Base-by-base conservation (phyloP, 2,329 filamentous ascomycete species). In the Neurospora sp. region DNA sequence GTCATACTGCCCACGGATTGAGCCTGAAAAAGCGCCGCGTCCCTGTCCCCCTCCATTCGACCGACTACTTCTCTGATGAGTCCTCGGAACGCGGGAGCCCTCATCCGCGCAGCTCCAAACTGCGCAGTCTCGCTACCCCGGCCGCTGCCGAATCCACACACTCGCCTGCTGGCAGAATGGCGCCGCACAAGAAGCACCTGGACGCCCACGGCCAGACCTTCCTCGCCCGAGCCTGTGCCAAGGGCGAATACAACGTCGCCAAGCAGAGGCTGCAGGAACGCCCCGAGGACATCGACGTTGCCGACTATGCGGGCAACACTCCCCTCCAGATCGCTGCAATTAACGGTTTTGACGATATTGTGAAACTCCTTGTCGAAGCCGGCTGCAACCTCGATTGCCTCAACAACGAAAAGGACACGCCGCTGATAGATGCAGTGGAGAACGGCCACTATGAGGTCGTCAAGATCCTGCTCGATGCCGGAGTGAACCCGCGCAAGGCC, bases 251-350 rank as follows among this genome's bases (percentile, higher is more conserved):
- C 69, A 92, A 95, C 1, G 84, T 85, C 10, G 93, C 93, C 17
- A 94, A 92, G 78, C 86, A 88, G 75, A 88, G 92, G 73, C 86
- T 93, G 39, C 84, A 86, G 9, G 92, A 96, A 77, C 88, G 93
- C 23, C 93, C 93, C 0, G 92, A 96, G 72, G 93, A 98, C 79
- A 80, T 98, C 69, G 92, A 99, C 75, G 87, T 94, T 70, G 89
- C 92, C 33, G 96, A 99, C 77, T 96, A 97, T 78, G 96, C 96
- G 15, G 93, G 93, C n/a, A 98, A 98, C 76, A 96, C 95, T 0
- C 96, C 96, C 33, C 84, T 99, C 40, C 96, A 99, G 79, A 96
- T 97, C 74, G 95, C 96, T 40, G 90, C 94, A 39, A 85, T 99
- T 70, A 91, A 96, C 77, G 96, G 96, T 7, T 92, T 90, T 78